Base-by-base conservation (phyloP, 495 filamentous ascomycete genomes). In the Penicillium soppii region DNA sequence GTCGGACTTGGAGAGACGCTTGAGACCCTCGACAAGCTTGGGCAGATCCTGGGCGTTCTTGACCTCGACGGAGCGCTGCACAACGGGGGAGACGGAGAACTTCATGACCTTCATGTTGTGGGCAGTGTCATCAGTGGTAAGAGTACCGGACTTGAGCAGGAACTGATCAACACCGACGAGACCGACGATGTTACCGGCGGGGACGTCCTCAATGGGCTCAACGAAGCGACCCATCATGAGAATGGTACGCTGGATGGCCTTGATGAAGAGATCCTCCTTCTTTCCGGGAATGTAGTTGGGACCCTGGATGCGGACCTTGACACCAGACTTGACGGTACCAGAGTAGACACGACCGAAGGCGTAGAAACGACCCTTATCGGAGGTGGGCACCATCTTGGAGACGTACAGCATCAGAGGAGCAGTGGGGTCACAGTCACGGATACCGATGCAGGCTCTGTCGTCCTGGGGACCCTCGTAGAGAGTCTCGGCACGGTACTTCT, bases 41-140 rank as follows among this genome's bases (percentile, higher is more conserved):
- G 94, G 94, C 54, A 99, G 84, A 84, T 99, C 94, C 74, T 92
- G 89, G 74, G 95, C 95, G 76, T 99, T 99, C 89, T 97, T 97
- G 80, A 97, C 94, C 77, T 97, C 91, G 61, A 99, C 94, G 72
- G 95, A 96, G 58, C 94, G 92, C 77, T 85, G 94, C 60, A 99
- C 95, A 75, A 99, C 94, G 69, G 94, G 94, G 33, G 94, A 97
- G 69, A 99, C 94, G 65, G 94, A 99, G 89, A 99, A 99, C 80
- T 95, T 96, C 94, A 99, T 99, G 77, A 99, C 94, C 86, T 97
- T 99, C 60, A 99, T 77, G 84, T 99, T 99, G 87, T 99, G 94
- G 63, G 94, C 94, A 53, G 92, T 92, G 55, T 99, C 94, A 66
- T 84, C 85, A 68, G 95, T 99, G 74, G 91, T 95, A 57, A 99